Evolutionary conservation across 345 rosid genomes (phyloP), one percentile per base, ranked within the genome.

Genomic region (Acer negundo): DNA sequence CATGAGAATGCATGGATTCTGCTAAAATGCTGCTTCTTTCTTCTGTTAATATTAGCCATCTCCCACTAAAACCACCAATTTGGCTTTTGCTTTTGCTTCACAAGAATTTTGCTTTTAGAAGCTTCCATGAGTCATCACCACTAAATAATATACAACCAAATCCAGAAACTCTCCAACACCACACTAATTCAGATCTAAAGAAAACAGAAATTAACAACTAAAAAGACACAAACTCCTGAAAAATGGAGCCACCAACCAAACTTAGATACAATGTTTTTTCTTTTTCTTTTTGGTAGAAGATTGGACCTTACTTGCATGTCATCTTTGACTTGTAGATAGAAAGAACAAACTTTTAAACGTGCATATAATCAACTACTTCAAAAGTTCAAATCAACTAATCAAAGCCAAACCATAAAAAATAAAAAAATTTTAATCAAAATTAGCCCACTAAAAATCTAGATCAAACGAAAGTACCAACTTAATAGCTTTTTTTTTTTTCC

Each of bases 1-100:
- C 90, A 80, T 23, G 86, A 74, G 68, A 87, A 90, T 44, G 95
- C 86, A 82, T 90, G 93, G 62, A 95, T 83, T 70, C 92, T 86
- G 82, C 91, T 81, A 12, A 93, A 87, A 74, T 80, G 88, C 74
- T 87, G 86, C 86, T 83, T 90, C 80, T 79, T 93, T 78, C 87
- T 90, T 83, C 92, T 83, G 28, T 81, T 73, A 63, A 90, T 88
- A 28, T 28, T 28, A 3, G 82, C 83, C 38, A 35, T 35, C 38
- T 35, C 38, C 1, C 4, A 35, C 4, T 35, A 35, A 77, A 22
- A 51, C 73, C 70, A 72, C 65, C 4, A 35, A 35, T 3, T 35
- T 16, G 23, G 65, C 31, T 63, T 56, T 28, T n/a, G n/a, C 62
- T 69, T 71, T 23, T 20, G 19, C 35, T 31, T 75, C 69, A 65